A percentile compares a stretch with the other conserved stretches of the same genome.
phyloP scores from a whole-genome alignment of 2,329 filamentous ascomycete species.

The Fusarium ramigenum region DNA sequence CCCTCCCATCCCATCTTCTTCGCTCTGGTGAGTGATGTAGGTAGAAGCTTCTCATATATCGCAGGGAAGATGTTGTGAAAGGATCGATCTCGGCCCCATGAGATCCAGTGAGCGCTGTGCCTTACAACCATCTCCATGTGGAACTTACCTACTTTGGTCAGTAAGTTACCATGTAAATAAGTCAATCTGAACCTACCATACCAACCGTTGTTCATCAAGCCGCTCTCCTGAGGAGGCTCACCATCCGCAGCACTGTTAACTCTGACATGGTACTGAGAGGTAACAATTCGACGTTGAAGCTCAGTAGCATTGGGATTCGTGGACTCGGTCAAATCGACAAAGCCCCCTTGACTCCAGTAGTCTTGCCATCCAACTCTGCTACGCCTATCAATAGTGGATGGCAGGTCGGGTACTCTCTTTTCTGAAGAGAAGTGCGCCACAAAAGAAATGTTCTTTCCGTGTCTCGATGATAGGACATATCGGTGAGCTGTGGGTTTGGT shows the following conservation, averaged over 20 bases:
- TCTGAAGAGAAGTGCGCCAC: slow-evolving; percentile 49
- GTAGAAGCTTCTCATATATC: slow-evolving; percentile 58
- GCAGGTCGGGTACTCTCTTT: slow-evolving; percentile 36
- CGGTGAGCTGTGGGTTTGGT: slow-evolving; percentile 44
- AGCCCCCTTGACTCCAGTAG: slow-evolving; percentile 53
- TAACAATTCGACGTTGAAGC: slow-evolving; percentile 54
- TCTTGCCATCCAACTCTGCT: slow-evolving; percentile 45
- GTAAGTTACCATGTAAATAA: fast-evolving
- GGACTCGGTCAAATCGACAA: slow-evolving; percentile 52
- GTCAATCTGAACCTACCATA: slow-evolving; percentile 44
- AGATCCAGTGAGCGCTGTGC: slow-evolving; percentile 54
- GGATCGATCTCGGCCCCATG: slow-evolving; percentile 50
- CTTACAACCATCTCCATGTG: slow-evolving; percentile 57
- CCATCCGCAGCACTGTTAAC: slow-evolving; percentile 53
- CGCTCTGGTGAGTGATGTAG: slow-evolving; percentile 51
- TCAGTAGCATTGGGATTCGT: slow-evolving; percentile 51
- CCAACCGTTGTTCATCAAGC: slow-evolving; percentile 58
- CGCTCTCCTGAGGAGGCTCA: slow-evolving; percentile 54
- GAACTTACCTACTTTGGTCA: slow-evolving; percentile 44
- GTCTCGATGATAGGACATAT: slow-evolving; percentile 43
- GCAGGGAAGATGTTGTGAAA: slow-evolving; percentile 51
- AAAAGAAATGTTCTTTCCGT: slow-evolving; percentile 37
- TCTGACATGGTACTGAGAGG: slow-evolving; percentile 55
- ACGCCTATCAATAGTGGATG: slow-evolving; percentile 36
- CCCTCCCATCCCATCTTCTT: slow-evolving; percentile 54